Base-by-base conservation (phyloP, 1,284 basidiomycete genomes). In the Ceratobasidium sp. region DNA sequence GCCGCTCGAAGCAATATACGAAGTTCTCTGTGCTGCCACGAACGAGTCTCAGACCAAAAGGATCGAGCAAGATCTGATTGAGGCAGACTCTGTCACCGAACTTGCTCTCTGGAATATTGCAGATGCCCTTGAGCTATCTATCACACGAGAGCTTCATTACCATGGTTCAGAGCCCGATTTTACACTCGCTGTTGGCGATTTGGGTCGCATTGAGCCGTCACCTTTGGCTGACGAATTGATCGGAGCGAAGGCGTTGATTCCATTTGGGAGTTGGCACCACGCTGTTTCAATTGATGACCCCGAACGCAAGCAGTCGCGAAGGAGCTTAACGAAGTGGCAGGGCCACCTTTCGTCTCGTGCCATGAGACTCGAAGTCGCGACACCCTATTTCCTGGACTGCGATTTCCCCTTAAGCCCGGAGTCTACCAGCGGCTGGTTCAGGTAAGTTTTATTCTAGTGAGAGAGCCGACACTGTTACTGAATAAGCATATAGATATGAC, bases 121-220 rank as follows among this genome's bases (percentile, higher is more conserved):
- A n/a, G 65, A 67, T 23, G 31, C 33, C 23, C 49, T 67, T 5
- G 26, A 67, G 33, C 31, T 67, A 37, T 49, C 65, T 13, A 49
- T 67, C 13, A 67, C 65, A 26, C 47, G 65, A 35, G 65, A 67
- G 23, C 65, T 67, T 53, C 65, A 67, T 20, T 67, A 67, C 65
- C n/a, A 37, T 15, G 65, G 65, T 20, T 33, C 47, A 15, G 33
- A 37, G 23, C 65, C 65, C 10, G 28, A 53, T 20, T 67, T 67
- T 23, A 67, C 49, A 23, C 23, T 67, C 2, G 26, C 47, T 8
- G 31, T 53, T 37, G 65, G 65, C 3, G 65, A 67, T 35, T n/a
- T 54, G 15, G 65, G 65, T 20, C 47, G 33, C 17, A 20, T 53
- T 11, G 49, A 37, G 17, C 49, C 51, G 20, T 7, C 49, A 23